Conservation (phyloP, 768 basidiomycete species). For the Rhodotorula taiwanensis region DNA sequence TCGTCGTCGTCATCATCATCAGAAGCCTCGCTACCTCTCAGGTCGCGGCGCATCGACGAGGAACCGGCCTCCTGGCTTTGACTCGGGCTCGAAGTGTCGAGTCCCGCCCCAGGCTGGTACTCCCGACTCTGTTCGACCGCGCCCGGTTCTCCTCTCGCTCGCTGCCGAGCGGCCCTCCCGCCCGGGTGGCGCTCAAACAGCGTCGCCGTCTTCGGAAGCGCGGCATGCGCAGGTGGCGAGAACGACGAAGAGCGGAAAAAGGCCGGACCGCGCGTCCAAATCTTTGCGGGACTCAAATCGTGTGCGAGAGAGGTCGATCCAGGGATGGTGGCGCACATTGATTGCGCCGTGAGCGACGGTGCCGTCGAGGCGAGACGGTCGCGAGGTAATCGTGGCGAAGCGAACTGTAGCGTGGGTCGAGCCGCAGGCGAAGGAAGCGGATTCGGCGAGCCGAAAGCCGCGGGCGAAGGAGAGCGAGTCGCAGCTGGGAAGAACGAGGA, state of each 20-base stretch:
- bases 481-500: not conserved
- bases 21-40: too few relatives aligned
- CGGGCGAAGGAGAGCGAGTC: constrained; percentile 1
- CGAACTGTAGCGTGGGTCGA: not conserved
- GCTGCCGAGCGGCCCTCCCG: not conserved
- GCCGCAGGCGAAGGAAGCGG: not conserved
- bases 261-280: constrained; percentile 29
- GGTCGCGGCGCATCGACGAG: too few relatives aligned
- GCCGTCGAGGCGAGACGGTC: not conserved
- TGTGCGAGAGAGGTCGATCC: not conserved
- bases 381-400: constrained; percentile 10
- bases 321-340: too few relatives aligned
- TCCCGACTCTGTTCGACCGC: constrained; percentile 16
- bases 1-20: constrained; percentile 3
- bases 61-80: too few relatives aligned
- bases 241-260: constrained; percentile 30
- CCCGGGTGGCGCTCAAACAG: constrained; percentile 4
- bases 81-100: constrained; percentile 20
- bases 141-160: not conserved
- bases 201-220: constrained; percentile 11
- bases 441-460: not conserved
- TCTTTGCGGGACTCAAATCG: not conserved
- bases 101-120: constrained; percentile 8
- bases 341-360: not conserved
- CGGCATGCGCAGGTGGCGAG: constrained; percentile 16